Evolutionary conservation across 768 basidiomycete species (phyloP).

Genomic region (Xerocomellus dryophilus): DNA sequence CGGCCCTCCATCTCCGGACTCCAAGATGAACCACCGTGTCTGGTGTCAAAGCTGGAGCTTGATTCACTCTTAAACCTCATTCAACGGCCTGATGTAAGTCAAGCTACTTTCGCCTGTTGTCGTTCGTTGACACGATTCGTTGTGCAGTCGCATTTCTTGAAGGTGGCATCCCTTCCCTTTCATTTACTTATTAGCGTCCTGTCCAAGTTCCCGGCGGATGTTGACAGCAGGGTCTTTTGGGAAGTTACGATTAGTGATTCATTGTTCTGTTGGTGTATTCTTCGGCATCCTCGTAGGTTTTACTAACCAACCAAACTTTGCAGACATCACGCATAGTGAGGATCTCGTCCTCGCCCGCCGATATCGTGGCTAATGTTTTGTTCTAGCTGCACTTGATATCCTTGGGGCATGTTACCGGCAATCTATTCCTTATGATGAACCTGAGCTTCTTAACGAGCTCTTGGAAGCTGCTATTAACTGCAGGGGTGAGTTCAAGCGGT

Average conservation of each 20-base stretch:
- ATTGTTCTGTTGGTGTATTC: conserved; percentile 56
- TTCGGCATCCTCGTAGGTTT: neutral
- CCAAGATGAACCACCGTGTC: conserved; percentile 53
- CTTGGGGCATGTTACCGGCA: conserved; percentile 50
- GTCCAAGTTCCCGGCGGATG: conserved; percentile 74
- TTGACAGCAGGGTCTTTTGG: conserved; percentile 77
- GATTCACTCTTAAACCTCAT: conserved; percentile 66
- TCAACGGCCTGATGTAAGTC: conserved; percentile 69
- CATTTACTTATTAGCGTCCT: conserved; percentile 72
- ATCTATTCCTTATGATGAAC: conserved; percentile 33
- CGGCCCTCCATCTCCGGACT: conserved; percentile 66
- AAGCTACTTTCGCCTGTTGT: neutral
- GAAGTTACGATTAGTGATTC: conserved; percentile 56
- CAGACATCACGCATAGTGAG: conserved; percentile 39
- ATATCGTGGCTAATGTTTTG: conserved; percentile 24
- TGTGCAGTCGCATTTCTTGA: conserved; percentile 76
- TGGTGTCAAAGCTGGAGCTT: conserved; percentile 67
- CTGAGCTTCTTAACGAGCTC: conserved; percentile 44
- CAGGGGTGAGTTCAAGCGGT: conserved; percentile 54
- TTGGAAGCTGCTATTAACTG: conserved; percentile 50
- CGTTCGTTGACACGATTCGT: conserved; percentile 13
- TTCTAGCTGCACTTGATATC: conserved; percentile 51
- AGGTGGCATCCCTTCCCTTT: conserved; percentile 79
- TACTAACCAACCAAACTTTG: conserved; percentile 6
- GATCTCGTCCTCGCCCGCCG: neutral